These are phyloP conservation scores for Naganishia randhawae DNA, from an alignment of 768 basidiomycete species.

Conservation along the genomic window DNA sequence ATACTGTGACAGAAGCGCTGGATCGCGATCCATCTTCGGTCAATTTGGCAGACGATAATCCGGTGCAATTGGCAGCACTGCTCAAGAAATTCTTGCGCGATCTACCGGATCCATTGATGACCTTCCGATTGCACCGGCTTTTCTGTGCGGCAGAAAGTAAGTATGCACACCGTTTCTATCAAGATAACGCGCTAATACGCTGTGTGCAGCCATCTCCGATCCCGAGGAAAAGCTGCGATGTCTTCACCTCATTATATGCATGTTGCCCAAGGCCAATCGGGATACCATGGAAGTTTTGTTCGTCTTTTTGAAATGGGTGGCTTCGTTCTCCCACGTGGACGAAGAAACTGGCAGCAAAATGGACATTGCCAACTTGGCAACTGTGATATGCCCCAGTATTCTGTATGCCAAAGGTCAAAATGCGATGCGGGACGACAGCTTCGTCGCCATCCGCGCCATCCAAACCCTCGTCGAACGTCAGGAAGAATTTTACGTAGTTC, in stretches of 20 bases:
- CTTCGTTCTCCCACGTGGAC: slow-evolving; percentile 96
- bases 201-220: slow-evolving; percentile 62
- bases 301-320: slow-evolving; percentile 99
- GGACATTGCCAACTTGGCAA: slow-evolving; percentile 92
- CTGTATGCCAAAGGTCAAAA: slow-evolving; percentile 79
- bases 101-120: slow-evolving; percentile 91
- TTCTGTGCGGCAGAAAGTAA: slow-evolving; percentile 82
- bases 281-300: slow-evolving; percentile 98
- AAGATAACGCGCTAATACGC: not conserved
- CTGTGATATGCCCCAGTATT: slow-evolving; percentile 97
- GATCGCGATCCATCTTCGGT: slow-evolving; percentile 91
- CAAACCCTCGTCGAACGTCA: slow-evolving; percentile 84
- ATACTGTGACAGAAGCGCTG: slow-evolving; percentile 83
- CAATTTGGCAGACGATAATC: slow-evolving; percentile 88
- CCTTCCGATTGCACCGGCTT: slow-evolving; percentile 84
- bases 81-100: slow-evolving; percentile 96
- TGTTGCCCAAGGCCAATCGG: slow-evolving; percentile 87
- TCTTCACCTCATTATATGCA: slow-evolving; percentile 76
- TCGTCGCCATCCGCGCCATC: slow-evolving; percentile 78
- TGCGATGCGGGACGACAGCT: slow-evolving; percentile 87
- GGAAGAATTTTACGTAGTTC: slow-evolving; percentile 93
- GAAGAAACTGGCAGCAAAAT: slow-evolving; percentile 97
- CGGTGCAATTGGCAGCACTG: slow-evolving; percentile 91
- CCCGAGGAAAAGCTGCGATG: slow-evolving; percentile 75
- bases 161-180: slow-evolving; percentile 40